These are phyloP conservation scores for Podila minutissima DNA, from an alignment of 192 early-diverging fungal genomes.

Conservation along the genomic window DNA sequence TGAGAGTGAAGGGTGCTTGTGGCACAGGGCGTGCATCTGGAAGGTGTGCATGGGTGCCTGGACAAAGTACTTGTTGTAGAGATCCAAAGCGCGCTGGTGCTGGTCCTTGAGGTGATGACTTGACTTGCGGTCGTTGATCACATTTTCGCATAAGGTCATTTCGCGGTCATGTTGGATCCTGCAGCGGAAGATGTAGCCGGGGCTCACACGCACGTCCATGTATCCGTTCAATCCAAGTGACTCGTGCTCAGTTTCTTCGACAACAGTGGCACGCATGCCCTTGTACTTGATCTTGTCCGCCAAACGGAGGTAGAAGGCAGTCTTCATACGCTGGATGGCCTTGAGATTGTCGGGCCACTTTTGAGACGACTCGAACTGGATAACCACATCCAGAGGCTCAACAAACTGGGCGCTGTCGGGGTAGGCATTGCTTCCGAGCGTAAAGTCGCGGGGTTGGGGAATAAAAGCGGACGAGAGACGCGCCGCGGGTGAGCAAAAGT, in stretches of 20 bases:
- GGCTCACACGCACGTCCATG: constrained; percentile 76
- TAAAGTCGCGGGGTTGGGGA: constrained; percentile 70
- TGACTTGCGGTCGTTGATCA: constrained; percentile 61
- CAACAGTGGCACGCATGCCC: constrained; percentile 59
- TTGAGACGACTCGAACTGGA: constrained; percentile 85
- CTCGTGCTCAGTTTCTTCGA: constrained; percentile 53
- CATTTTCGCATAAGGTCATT: constrained; percentile 62
- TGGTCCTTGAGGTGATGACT: constrained; percentile 54
- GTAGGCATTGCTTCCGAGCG: constrained; percentile 37
- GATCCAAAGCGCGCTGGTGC: constrained; percentile 60
- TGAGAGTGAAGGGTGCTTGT: constrained; percentile 77
- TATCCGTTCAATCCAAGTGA: constrained; percentile 62
- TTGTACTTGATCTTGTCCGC: constrained; percentile 66
- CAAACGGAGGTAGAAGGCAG: constrained; percentile 85
- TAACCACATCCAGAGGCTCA: constrained; percentile 77
- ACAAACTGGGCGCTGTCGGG: constrained; percentile 65
- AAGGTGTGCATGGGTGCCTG: constrained; percentile 65
- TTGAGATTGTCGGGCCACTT: constrained; percentile 92
- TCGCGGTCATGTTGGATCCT: constrained; percentile 80
- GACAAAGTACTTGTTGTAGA: constrained; percentile 59
- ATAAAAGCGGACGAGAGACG: constrained; percentile 80
- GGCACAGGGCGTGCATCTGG: constrained; percentile 80
- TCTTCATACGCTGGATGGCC: constrained; percentile 91
- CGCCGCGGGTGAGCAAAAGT: constrained; percentile 68
- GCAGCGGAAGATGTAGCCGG: constrained; percentile 86